A percentile compares a stretch with the other conserved stretches of the same genome.
Conservation (phyloP, 352 stramenopile genomes). For the Phytophthora sansomeana region DNA sequence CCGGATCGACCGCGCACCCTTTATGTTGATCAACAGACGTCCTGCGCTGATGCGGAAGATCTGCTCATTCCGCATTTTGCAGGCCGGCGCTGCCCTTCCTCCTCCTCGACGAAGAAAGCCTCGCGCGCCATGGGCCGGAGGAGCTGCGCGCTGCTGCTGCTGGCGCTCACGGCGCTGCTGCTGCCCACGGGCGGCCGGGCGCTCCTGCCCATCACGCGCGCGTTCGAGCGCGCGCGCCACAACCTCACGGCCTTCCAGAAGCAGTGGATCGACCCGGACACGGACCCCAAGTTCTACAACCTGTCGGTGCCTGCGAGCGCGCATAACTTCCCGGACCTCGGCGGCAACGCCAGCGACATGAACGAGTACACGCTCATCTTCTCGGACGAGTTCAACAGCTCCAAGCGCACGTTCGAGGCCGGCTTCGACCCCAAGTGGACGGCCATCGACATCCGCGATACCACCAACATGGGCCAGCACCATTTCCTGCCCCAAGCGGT, state of each 20-base stretch:
- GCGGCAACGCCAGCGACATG: constrained; percentile 37
- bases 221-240: constrained; percentile 30
- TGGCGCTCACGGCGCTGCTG: constrained; percentile 29
- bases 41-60: constrained; percentile 35
- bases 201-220: constrained; percentile 33
- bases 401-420: constrained; percentile 93
- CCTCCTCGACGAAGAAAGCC: constrained; percentile 12
- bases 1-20: constrained; percentile 19
- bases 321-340: constrained; percentile 45
- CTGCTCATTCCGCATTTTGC: constrained; percentile 58
- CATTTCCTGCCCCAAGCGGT: constrained; percentile 96
- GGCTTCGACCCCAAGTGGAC: constrained; percentile 97
- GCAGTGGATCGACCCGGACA: constrained; percentile 86
- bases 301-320: constrained; percentile 51
- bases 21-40: constrained; percentile 20
- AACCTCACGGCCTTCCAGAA: constrained; percentile 53
- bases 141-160: constrained; percentile 26
- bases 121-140: constrained; percentile 24
- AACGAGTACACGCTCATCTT: constrained; percentile 91
- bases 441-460: constrained; percentile 95
- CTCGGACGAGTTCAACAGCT: constrained; percentile 97
- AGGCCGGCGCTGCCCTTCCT: constrained; percentile 16
- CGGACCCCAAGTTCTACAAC: constrained; percentile 59
- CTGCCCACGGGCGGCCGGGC: constrained; percentile 24
- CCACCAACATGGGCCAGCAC: constrained; percentile 95